Conservation (phyloP, 2,329 filamentous ascomycete genomes). For the Balansia obtecta region DNA sequence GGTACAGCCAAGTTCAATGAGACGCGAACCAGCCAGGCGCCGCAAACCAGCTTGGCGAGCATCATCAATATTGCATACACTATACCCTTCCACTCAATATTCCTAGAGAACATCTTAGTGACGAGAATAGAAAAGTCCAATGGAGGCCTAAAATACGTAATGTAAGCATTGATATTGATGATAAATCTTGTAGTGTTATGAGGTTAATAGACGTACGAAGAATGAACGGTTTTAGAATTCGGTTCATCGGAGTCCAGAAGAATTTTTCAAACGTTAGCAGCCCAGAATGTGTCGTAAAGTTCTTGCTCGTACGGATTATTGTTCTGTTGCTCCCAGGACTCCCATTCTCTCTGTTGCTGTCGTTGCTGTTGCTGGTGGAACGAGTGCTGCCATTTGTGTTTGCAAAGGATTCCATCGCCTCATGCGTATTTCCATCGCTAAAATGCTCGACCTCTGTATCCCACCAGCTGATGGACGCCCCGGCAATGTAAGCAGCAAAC, state of each 20-base stretch:
- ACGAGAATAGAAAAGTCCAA: slow-evolving; percentile 74
- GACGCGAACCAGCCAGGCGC: slow-evolving; percentile 39
- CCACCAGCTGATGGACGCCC: slow-evolving; percentile 48
- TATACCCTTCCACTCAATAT: slow-evolving; percentile 58
- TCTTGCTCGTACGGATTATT: neutral
- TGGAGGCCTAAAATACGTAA: slow-evolving; percentile 23
- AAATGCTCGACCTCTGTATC: slow-evolving; percentile 21
- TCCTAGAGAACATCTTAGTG: slow-evolving; percentile 49
- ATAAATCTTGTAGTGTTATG: neutral
- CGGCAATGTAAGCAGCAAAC: slow-evolving; percentile 51
- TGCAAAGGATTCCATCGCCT: neutral
- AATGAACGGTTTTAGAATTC: slow-evolving; percentile 58
- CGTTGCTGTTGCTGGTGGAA: neutral
- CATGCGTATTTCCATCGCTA: slow-evolving; percentile 8
- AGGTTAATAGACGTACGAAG: slow-evolving; percentile 35
- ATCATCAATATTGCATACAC: slow-evolving; percentile 63
- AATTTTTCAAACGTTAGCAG: slow-evolving; percentile 25
- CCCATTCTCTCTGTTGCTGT: neutral
- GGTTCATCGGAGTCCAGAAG: slow-evolving; percentile 26
- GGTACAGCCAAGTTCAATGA: neutral
- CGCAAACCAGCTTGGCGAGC: slow-evolving; percentile 47
- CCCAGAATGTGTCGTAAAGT: neutral
- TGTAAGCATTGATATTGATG: neutral
- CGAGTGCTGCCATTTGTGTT: neutral
- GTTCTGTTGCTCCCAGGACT: neutral